Evolutionary conservation across 2,329 filamentous ascomycete species (phyloP), one percentile per base, ranked within the genome.

Genomic region (Pseudonectria buxi): DNA sequence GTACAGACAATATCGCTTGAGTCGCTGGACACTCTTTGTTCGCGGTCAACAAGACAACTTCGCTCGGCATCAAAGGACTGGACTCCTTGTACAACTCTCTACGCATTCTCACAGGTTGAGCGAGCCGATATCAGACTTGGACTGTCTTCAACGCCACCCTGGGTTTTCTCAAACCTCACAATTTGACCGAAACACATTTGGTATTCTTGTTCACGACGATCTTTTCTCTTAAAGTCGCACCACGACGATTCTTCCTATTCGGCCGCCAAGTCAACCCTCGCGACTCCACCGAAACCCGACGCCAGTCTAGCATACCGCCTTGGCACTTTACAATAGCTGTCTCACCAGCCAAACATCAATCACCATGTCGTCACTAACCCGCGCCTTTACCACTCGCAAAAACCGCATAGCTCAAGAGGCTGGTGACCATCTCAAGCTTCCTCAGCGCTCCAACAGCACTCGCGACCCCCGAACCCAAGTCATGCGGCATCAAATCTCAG

Each of bases 401-500:
- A 68, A 66, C 48, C 83, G 78, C 67, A 41, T 56, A 37, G 63
- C 64, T 41, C 55, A 68, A 42, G 63, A 71, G 42, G 51, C 68
- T 28, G 67, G 69, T 16, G 65, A 68, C 16, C 49, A 53, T n/a
- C 43, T 50, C 32, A 58, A 58, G 39, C 44, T 59, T 26, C 65
- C 68, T 14, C 64, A 68, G 31, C 68, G 72, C 50, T 74, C 67
- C 60, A 69, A 68, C 53, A 70, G 69, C 28, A 63, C 63, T 51
- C 50, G 50, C 25, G 40, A 41, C 35, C 74, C 71, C 57, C 68
- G 60, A 41, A 56, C 57, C 39, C 50, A 51, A 45, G 46, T 61
- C 29, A 45, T 79, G 47, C 76, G 82, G 40, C 61, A 72, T 57
- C 81, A 88, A 67, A 98, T 98, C 57, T 98, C 92, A 2, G 78